Base-by-base conservation (phyloP, 768 basidiomycete species). In the Mycena vulgaris region DNA sequence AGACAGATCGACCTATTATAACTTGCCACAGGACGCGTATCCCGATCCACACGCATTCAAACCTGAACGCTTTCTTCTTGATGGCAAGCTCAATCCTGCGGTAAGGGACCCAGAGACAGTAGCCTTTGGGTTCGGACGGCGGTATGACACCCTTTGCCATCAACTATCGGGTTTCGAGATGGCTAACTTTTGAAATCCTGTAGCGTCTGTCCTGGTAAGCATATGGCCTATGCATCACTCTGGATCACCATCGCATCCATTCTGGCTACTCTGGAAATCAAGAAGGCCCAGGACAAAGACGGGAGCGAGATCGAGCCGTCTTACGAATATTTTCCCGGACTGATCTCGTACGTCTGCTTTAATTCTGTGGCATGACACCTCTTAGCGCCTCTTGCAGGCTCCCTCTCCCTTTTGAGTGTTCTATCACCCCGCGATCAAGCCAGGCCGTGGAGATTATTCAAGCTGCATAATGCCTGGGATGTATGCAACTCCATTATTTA, bases 31-130 rank as follows among this genome's bases (percentile, higher is more conserved):
- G n/a, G 23, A 65, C 35, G 67, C 69, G 7, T 86, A 84, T 57
- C 79, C 81, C 4, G 72, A 81, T 23, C 82, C 84, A 30, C 71
- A 77, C 13, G 57, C 75, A 19, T 86, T 85, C 70, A 69, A 70
- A 0, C 85, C 84, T 14, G 83, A 83, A 45, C 77, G 85, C 30
- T 85, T 81, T 59, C 69, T 82, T 16, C 62, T 67, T 14, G 73
- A 78, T 48, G 77, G 76, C 14, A 61, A 69, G 33, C 40, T 75
- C n/a, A 65, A 79, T 35, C 63, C 62, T 2, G 59, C 48, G 5
- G 66, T 78, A 4, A 21, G 37, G 39, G 65, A 70, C 53, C 69
- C 72, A 1, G 66, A 64, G 8, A 21, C 13, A 4, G 58, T 58
- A 1, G 68, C 66, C 1, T 79, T 76, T 35, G 78, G 78, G 6